Base-by-base conservation (phyloP, 345 rosid genomes). In the Sisymbrium altissimum region DNA sequence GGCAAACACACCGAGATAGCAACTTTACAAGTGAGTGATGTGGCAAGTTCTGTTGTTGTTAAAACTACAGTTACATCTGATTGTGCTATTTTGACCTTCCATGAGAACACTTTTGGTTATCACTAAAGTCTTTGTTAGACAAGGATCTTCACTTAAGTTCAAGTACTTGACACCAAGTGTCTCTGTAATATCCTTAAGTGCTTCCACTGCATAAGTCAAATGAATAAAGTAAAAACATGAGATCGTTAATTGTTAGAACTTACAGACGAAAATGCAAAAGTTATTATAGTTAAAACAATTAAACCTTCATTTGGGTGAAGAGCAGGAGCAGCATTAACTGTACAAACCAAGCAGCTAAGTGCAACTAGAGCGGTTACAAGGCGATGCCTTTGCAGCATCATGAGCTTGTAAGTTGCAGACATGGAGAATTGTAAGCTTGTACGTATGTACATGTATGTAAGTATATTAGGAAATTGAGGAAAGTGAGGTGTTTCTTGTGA, bases 81-180 rank as follows among this genome's bases (percentile, higher is more conserved):
- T 64, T 32, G 66, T 70, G 49, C 80, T 76, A 60, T 60, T 76
- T n/a, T 70, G 66, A 7, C 66, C 75, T 70, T 43, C 71, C 32
- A 54, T 70, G 40, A 36, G 64, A 32, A 41, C 60, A 32, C 46
- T 60, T 21, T 43, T 29, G 33, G 80, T 76, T 76, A 78, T 78
- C 10, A 65, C 29, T 7, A 67, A 66, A 39, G 73, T 78, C 58
- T 72, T 78, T 78, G 64, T n/a, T 3, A 71, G 49, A 72, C 81
- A 78, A 10, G 77, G 81, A 52, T 78, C 81, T 72, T 72, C 77
- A 66, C 73, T 58, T 59, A 71, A 29, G 57, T 72, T 78, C 10
- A 71, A 38, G 56, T 78, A 23, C 30, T 66, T 59, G 1, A 72
- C 69, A 49, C 81, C 77, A 0, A 78, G 58, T 21, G 81, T 72